Evolutionary conservation across 2,329 filamentous ascomycete genomes (phyloP), one percentile per base, ranked within the genome.

Genomic region (Arthroderma sp.): DNA sequence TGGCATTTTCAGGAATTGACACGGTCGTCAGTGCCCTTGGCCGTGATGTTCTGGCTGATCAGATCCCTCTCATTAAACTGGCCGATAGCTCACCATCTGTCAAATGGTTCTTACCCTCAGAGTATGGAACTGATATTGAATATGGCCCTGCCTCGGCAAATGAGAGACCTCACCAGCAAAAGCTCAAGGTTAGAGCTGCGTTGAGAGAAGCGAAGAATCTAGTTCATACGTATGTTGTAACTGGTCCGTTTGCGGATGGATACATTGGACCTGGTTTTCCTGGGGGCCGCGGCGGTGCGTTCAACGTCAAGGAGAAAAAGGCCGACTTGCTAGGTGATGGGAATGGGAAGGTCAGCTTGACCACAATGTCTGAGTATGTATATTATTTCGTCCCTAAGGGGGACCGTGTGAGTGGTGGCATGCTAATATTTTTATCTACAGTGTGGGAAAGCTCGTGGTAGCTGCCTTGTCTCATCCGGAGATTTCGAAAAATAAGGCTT

Each of bases 101-200:
- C 30, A 70, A 72, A 50, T 75, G 75, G 66, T 82, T 84, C 64
- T 74, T 81, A 50, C 79, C 80, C 0, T 80, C 75, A 5, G 80
- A 83, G 57, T 83, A 78, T 55, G 77, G 76, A 45, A 82, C 75
- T 1, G 80, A 79, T 54, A 74, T 78, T 39, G 78, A 79, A 56
- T 79, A 82, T 54, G 66, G 69, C 22, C 66, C 75, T 1, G 56
- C 69, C 22, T 82, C 78, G 9, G 68, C 68, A 2, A 53, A 62
- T 6, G 82, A 86, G 61, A 75, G 72, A 54, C 78, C 82, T 2
- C 82, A 86, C 56, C 81, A 85, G 62, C 62, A 70, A 45, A 86
- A 86, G 59, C 69, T 85, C 43, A 75, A 77, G 54, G 77, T 85
- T n/a, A 71, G 82, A 47, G 74, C 71, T 45, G 73, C 72, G 29